phyloP scores from a whole-genome alignment of 1,284 basidiomycete species.

The Erythrobasidium hasegawianum region DNA sequence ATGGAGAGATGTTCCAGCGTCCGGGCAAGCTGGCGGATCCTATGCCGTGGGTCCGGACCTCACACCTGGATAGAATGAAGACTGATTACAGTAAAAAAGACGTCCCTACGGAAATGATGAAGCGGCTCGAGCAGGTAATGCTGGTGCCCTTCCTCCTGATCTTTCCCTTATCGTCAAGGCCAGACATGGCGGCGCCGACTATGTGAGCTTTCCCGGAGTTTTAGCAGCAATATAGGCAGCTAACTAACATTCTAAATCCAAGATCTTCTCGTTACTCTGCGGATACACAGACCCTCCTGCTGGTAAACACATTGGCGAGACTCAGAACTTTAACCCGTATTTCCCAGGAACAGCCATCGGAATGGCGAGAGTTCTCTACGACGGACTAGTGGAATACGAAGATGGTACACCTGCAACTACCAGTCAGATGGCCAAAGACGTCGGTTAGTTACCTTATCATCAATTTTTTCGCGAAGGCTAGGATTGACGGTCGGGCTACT shows the following conservation, averaged over 20 bases:
- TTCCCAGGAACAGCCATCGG: slow-evolving; percentile 82
- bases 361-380: slow-evolving; percentile 92
- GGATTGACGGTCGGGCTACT: too few species aligned
- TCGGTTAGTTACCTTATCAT: too few species aligned
- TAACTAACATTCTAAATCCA: too few species aligned
- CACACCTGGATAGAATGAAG: too few species aligned
- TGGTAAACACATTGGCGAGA: slow-evolving; percentile 91
- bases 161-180: slow-evolving; percentile 97
- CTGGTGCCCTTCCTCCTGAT: slow-evolving; percentile 93
- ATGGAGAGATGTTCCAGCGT: slow-evolving; percentile 97
- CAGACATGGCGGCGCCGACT: slow-evolving; percentile 74
- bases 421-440: slow-evolving; percentile 99
- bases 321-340: slow-evolving; percentile 85
- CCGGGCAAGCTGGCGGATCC: slow-evolving; percentile 97
- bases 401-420: slow-evolving; percentile 95
- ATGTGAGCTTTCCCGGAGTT: slow-evolving; percentile 21
- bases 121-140: slow-evolving; percentile 90
- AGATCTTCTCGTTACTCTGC: slow-evolving; percentile 90
- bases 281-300: slow-evolving; percentile 97
- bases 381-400: slow-evolving; percentile 81
- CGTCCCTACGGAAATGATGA: slow-evolving; percentile 98
- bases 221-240: too few species aligned
- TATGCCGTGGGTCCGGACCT: slow-evolving; percentile 57
- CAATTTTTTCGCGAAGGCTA: too few species aligned
- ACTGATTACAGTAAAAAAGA: too few species aligned